Evolutionary conservation across 2,329 filamentous ascomycete species (phyloP), one percentile per base, ranked within the genome.

Genomic region (Exophiala sp.): DNA sequence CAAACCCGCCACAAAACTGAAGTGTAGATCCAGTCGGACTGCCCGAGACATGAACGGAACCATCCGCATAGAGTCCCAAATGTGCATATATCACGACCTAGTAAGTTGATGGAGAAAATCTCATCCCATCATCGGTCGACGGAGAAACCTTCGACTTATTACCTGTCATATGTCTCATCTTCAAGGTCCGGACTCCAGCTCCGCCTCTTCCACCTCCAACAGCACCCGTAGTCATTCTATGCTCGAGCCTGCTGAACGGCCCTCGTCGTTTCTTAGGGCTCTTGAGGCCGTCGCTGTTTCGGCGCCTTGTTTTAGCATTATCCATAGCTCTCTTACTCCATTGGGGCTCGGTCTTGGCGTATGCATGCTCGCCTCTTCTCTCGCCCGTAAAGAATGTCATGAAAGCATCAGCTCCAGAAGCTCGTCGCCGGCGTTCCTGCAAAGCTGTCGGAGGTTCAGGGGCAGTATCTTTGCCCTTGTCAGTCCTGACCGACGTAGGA

Each of bases 301-400:
- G 12, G 14, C 52, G 47, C 16, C 21, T 12, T 16, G 49, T 36
- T 45, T 57, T 52, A 21, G 48, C 33, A 20, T 48, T 50, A 18
- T 56, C 52, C 16, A 40, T 38, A 1, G 57, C 59, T 14, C 57
- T 59, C 12, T 56, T 53, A 36, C 57, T 62, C 59, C 59, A 62
- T n/a, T 52, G 52, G 10, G 59, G 52, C 38, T 18, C 50, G 6
- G 54, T 44, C 10, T 12, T 41, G 29, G 50, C 57, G 32, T 60
- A 58, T 16, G 49, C 34, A 41, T 59, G 51, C 5, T 21, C 42
- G 11, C 59, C 59, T 36, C 20, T 50, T 9, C 59, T 41, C 29
- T 56, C 50, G 14, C 59, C 59, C 4, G 59, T 62, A 39, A 62
- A 58, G 36, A 62, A 62, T 2, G 49, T 53, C 8, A 62, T 40